Percentiles rank a stretch among this genome's conserved stretches.
These are phyloP conservation scores for Leccinum pellstonianum DNA, from an alignment of 768 basidiomycete genomes.

Conservation along the genomic window DNA sequence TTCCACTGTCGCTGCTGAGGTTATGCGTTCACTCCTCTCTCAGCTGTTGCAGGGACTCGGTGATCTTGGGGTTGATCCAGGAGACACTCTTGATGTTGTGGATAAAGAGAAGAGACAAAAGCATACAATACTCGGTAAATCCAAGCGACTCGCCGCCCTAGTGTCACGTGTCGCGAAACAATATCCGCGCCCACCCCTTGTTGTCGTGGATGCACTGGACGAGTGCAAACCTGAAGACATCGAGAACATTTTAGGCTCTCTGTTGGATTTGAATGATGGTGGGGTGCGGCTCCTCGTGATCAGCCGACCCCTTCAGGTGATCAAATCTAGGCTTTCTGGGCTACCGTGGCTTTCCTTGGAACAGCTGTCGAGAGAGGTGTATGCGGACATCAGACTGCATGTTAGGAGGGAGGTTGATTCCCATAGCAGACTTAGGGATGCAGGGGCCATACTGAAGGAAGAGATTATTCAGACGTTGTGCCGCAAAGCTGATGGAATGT, in stretches of 20 bases:
- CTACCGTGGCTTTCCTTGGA: conserved; percentile 10
- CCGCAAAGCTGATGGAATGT: conserved; percentile 14
- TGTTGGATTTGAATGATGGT: neutral
- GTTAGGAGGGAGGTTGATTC: conserved; percentile 8
- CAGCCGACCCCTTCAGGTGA: conserved; percentile 3
- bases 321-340: conserved; percentile 2
- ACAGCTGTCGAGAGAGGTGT: no score
- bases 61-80: neutral
- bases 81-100: neutral
- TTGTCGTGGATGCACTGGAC: conserved; percentile 18
- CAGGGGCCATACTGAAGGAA: neutral
- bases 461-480: conserved; percentile 3
- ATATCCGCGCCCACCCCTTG: neutral
- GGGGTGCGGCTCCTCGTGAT: conserved; percentile 8
- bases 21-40: neutral
- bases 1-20: neutral
- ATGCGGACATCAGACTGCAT: conserved; percentile 14
- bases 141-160: neutral
- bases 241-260: neutral
- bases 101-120: neutral
- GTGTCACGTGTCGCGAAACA: neutral
- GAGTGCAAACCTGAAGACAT: conserved; percentile 12
- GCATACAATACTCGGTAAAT: neutral
- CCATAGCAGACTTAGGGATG: conserved; percentile 1
- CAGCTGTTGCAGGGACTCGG: neutral